Percentiles rank a stretch among this genome's conserved stretches.
phyloP scores from a whole-genome alignment of 139 green algal species.

The Pleodorina starrii region DNA sequence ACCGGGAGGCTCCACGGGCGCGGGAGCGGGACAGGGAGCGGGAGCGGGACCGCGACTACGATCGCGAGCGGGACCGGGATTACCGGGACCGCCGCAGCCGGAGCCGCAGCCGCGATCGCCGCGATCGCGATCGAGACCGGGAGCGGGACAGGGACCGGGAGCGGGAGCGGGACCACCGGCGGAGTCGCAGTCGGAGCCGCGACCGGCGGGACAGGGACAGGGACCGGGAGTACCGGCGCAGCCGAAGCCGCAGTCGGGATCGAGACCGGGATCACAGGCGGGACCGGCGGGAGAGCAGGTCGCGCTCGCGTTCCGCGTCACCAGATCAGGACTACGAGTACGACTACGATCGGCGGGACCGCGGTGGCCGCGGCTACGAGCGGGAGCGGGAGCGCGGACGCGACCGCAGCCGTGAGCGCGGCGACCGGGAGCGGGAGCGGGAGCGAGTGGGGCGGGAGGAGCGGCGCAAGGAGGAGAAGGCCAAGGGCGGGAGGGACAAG shows the following conservation, averaged over 20 bases:
- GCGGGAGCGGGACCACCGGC: background rate
- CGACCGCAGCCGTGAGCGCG: slow-evolving; percentile 7
- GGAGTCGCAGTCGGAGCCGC: background rate
- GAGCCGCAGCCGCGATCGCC: background rate
- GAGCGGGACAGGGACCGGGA: slow-evolving; percentile 14
- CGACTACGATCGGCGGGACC: background rate
- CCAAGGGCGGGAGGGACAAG: slow-evolving; percentile 17
- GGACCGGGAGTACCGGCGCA: background rate
- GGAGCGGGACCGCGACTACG: slow-evolving; percentile 9
- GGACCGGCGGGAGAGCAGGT: slow-evolving; percentile 12
- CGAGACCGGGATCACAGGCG: slow-evolving; percentile 3
- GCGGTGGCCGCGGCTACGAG: background rate
- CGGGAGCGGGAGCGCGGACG: background rate
- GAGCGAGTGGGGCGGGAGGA: slow-evolving; percentile 7
- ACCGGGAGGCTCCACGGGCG: background rate
- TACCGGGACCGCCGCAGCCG: slow-evolving; percentile 1
- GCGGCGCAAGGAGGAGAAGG: background rate
- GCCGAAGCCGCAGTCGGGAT: background rate
- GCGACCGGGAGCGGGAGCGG: slow-evolving; percentile 10
- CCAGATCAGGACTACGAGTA: background rate
- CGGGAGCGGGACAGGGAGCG: slow-evolving; percentile 17
- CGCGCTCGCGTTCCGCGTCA: background rate
- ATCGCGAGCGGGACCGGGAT: background rate
- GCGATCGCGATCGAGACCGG: background rate
- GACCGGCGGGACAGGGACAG: background rate